These are phyloP conservation scores for Fusarium verticillioides DNA, from an alignment of 2,329 filamentous ascomycete genomes.

Conservation along the genomic window DNA sequence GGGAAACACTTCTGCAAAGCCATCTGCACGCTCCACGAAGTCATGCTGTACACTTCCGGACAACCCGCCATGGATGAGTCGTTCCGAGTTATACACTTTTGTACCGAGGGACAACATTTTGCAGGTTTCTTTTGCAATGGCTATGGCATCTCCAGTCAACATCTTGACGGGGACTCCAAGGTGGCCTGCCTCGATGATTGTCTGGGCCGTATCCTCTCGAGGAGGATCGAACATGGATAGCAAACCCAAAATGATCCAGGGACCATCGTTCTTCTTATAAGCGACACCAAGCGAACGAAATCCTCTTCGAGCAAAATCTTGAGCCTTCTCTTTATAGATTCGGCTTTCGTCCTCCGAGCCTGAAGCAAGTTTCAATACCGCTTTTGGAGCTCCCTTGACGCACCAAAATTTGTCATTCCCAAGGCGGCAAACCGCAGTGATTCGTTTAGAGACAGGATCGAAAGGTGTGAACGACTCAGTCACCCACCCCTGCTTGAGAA, in stretches of 20 bases:
- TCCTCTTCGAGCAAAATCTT: slow-evolving; percentile 23
- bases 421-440: slow-evolving; percentile 24
- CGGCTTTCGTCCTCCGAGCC: slow-evolving; percentile 5
- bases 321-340: slow-evolving; percentile 23
- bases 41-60: slow-evolving; percentile 28
- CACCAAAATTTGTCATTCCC: slow-evolving; percentile 5
- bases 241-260: slow-evolving; percentile 19
- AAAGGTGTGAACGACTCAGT: slow-evolving; percentile 25
- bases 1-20: slow-evolving; percentile 19
- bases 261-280: slow-evolving; percentile 28
- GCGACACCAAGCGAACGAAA: slow-evolving; percentile 30
- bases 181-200: slow-evolving; percentile 22
- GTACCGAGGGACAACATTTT: slow-evolving; percentile 26
- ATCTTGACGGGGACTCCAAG: slow-evolving; percentile 26
- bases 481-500: slow-evolving; percentile 18
- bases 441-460: slow-evolving; percentile 23
- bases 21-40: slow-evolving; percentile 29
- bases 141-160: slow-evolving; percentile 28
- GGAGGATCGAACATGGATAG: slow-evolving; percentile 31
- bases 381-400: slow-evolving; percentile 13
- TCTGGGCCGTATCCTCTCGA: slow-evolving; percentile 17
- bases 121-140: slow-evolving; percentile 25
- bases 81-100: slow-evolving; percentile 21
- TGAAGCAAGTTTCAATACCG: slow-evolving; percentile 9
- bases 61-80: slow-evolving; percentile 10